Percentiles rank a stretch among this genome's conserved stretches.
These are phyloP conservation scores for Sordariomycetes sp. DNA, from an alignment of 2,329 filamentous ascomycete genomes.

Conservation along the genomic window DNA sequence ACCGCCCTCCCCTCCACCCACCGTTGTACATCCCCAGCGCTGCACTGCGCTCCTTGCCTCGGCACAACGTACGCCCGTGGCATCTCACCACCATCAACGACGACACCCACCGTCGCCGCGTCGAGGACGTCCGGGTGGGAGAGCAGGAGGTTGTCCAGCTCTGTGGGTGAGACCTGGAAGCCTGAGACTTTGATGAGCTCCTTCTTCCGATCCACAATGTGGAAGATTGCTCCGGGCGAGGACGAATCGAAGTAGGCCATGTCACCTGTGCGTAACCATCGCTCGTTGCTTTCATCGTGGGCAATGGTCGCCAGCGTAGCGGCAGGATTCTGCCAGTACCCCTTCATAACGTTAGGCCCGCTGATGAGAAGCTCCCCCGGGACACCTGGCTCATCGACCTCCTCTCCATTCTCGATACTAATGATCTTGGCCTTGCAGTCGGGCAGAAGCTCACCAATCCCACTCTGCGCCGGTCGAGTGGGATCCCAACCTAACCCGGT, in stretches of 20 bases:
- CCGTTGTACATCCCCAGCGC: slow-evolving; percentile 38
- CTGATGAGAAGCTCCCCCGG: slow-evolving; percentile 66
- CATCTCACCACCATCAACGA: slow-evolving; percentile 42
- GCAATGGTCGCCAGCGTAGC: slow-evolving; percentile 53
- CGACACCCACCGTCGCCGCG: slow-evolving; percentile 56
- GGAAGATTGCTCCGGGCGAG: slow-evolving; percentile 35
- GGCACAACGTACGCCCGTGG: slow-evolving; percentile 54
- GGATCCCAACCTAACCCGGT: slow-evolving; percentile 47
- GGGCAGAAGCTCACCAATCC: slow-evolving; percentile 4
- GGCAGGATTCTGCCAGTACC: slow-evolving; percentile 65
- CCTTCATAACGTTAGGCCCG: slow-evolving; percentile 63
- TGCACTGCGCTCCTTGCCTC: not conserved
- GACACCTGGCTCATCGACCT: slow-evolving; percentile 1
- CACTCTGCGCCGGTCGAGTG: slow-evolving; percentile 48
- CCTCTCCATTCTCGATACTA: not conserved
- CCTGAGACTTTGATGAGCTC: slow-evolving; percentile 55
- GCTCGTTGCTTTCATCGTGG: slow-evolving; percentile 33
- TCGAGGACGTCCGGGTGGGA: slow-evolving; percentile 42
- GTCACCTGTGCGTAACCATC: slow-evolving; percentile 71
- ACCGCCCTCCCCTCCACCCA: slow-evolving; percentile 59
- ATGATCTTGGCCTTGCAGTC: slow-evolving; percentile 3
- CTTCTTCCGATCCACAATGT: slow-evolving; percentile 66
- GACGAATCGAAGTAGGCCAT: slow-evolving; percentile 38
- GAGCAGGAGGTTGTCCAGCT: slow-evolving; percentile 28
- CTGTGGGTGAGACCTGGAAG: slow-evolving; percentile 49